Conservation (phyloP, 148 eudicot genomes). For the Amaranthus palmeri region DNA sequence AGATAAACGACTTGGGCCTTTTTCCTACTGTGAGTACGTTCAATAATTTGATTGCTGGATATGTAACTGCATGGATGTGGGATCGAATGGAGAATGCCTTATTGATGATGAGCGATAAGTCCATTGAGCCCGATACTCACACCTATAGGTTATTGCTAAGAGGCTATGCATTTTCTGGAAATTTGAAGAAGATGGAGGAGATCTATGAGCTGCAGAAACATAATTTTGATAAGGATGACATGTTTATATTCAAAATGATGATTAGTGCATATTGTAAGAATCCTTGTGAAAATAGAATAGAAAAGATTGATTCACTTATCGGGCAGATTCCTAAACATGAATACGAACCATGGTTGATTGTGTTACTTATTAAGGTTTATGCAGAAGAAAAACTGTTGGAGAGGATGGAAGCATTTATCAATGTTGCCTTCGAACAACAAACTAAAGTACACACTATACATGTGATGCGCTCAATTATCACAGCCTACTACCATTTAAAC, state of each 20-base stretch:
- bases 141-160: slow-evolving; percentile 65
- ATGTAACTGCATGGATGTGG: slow-evolving; percentile 95
- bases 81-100: slow-evolving; percentile 74
- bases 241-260: slow-evolving; percentile 47
- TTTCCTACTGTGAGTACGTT: slow-evolving; percentile 56
- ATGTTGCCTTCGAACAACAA: slow-evolving; percentile 52
- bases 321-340: slow-evolving; percentile 45
- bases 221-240: slow-evolving; percentile 19
- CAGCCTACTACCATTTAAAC: slow-evolving; percentile 47
- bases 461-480: slow-evolving; percentile 54
- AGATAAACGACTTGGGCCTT: slow-evolving; percentile 44
- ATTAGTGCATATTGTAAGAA: slow-evolving; percentile 67
- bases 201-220: slow-evolving; percentile 44
- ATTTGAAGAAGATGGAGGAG: slow-evolving; percentile 71
- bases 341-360: slow-evolving; percentile 65
- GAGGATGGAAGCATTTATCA: slow-evolving; percentile 58
- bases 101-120: slow-evolving; percentile 39
- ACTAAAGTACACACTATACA: slow-evolving; percentile 31
- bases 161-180: slow-evolving; percentile 70
- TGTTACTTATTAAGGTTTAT: slow-evolving; percentile 58
- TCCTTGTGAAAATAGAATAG: slow-evolving; percentile 36
- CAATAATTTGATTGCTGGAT: slow-evolving; percentile 67
- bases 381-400: slow-evolving; percentile 62
- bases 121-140: slow-evolving; percentile 39
- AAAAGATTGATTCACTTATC: slow-evolving; percentile 47